Evolutionary conservation across 2,329 filamentous ascomycete species (phyloP).

Genomic region (Ceratocystis lukuohia): DNA sequence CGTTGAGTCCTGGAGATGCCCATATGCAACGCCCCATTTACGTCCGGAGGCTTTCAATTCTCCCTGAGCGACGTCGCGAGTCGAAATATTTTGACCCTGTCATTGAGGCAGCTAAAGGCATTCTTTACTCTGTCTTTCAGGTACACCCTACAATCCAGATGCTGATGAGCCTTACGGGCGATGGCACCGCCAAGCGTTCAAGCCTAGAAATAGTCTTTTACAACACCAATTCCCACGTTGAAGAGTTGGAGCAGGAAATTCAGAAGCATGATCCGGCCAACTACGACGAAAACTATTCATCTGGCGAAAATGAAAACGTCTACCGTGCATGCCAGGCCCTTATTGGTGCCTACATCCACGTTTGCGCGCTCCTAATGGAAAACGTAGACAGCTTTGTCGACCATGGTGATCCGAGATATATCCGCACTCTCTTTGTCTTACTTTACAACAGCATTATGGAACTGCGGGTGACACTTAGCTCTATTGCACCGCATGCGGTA

Average conservation of each 20-base stretch:
- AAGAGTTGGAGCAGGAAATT: slow-evolving; percentile 51
- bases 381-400: slow-evolving; percentile 53
- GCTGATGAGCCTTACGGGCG: slow-evolving; percentile 47
- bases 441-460: slow-evolving; percentile 57
- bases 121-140: slow-evolving; percentile 54
- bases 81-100: slow-evolving; percentile 48
- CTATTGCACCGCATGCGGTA: slow-evolving; percentile 22
- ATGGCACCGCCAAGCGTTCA: slow-evolving; percentile 46
- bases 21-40: slow-evolving; percentile 47
- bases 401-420: slow-evolving; percentile 53
- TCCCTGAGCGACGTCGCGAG: slow-evolving; percentile 50
- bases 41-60: slow-evolving; percentile 47
- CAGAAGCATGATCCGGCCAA: slow-evolving; percentile 44
- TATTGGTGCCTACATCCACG: slow-evolving; percentile 51
- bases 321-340: slow-evolving; percentile 50
- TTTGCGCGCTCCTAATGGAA: slow-evolving; percentile 45
- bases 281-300: slow-evolving; percentile 28
- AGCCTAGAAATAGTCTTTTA: slow-evolving; percentile 55
- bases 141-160: slow-evolving; percentile 56
- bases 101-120: slow-evolving; percentile 51
- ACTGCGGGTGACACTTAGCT: slow-evolving; percentile 41
- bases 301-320: slow-evolving; percentile 48
- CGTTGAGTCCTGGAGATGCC: slow-evolving; percentile 46
- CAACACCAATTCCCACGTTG: slow-evolving; percentile 52
- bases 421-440: slow-evolving; percentile 49